Base-by-base conservation (phyloP, 768 basidiomycete genomes). In the Boletus rubescentipes region DNA sequence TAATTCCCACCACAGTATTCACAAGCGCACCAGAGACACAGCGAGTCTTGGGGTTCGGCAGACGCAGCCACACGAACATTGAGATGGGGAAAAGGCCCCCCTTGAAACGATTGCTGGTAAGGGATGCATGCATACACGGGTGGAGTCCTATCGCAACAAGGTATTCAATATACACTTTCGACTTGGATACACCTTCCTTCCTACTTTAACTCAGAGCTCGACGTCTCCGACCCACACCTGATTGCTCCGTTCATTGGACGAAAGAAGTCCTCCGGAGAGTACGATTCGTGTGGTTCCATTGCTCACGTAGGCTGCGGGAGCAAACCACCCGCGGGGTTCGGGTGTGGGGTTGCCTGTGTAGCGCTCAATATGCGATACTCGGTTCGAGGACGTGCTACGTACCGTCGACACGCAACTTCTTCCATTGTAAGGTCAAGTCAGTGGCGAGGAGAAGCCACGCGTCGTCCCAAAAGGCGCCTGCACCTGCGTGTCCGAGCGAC, bases 171-270 rank as follows among this genome's bases (percentile, higher is more conserved):
- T 26, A 26, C 26, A 26, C 26, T 26, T 26, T 26, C 26, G 26
- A 26, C 26, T 26, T 26, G 6, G 4, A 26, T 26, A 26, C n/a
- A n/a, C n/a, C 26, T 26, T 26, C 6, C 26, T 26, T 26, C 26
- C 26, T 26, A 26, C 26, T 26, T 26, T 26, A 26, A 6, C 5
- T 61, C 41, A 62, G 35, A 67, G 23, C 23, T 61, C 54, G 23
- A 74, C 59, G 50, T 72, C 70, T 12, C 77, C 62, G 20, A 75
- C 51, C 77, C 75, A 80, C 0, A 74, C 72, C 43, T 79, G 72
- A 3, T 61, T 68, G 14, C 76, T 67, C 16, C 79, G 67, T 34
- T 74, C 72, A 58, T 79, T 79, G 30, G 69, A 68, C 20, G 70
- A 65, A 53, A 74, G 48, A 30, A 80, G 53, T 5, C 79, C 77